phyloP scores from a whole-genome alignment of 176 grass and related monocot species.

The Carex parvula region DNA sequence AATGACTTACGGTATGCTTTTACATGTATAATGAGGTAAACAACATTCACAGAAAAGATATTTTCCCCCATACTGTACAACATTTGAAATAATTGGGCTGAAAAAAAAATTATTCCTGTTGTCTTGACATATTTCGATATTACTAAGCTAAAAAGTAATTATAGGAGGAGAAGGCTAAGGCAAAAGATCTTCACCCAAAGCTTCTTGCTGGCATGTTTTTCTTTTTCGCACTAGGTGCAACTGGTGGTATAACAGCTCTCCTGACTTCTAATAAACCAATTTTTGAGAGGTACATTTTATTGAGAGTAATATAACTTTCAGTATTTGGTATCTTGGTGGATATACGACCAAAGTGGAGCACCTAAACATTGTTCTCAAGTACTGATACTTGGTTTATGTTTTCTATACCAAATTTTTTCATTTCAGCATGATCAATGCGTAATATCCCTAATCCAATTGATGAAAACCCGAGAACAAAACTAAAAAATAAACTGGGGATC shows the following conservation, averaged over 20 bases:
- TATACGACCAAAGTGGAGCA: background rate
- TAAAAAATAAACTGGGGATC: background rate
- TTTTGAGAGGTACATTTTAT: conserved; percentile 71
- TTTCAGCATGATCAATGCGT: background rate
- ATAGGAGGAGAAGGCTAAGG: conserved; percentile 90
- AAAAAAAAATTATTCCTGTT: background rate
- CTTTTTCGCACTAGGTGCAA: conserved; percentile 82
- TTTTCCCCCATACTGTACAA: background rate
- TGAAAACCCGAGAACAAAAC: background rate
- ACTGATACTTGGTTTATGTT: background rate
- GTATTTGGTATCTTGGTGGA: background rate
- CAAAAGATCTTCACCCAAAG: conserved; percentile 91
- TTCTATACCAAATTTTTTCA: background rate
- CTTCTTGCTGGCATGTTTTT: conserved; percentile 95
- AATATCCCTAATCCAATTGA: background rate
- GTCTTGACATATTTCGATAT: background rate
- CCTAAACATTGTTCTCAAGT: background rate
- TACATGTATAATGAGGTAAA: background rate
- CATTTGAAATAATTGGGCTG: background rate
- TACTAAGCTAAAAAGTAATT: background rate
- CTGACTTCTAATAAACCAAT: conserved; percentile 83
- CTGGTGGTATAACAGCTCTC: conserved; percentile 75
- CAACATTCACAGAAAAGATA: background rate
- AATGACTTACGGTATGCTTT: background rate
- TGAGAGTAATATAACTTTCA: background rate